Evolutionary conservation across 2,329 filamentous ascomycete species (phyloP), one percentile per base, ranked within the genome.

Genomic region (Trichothecium roseum): DNA sequence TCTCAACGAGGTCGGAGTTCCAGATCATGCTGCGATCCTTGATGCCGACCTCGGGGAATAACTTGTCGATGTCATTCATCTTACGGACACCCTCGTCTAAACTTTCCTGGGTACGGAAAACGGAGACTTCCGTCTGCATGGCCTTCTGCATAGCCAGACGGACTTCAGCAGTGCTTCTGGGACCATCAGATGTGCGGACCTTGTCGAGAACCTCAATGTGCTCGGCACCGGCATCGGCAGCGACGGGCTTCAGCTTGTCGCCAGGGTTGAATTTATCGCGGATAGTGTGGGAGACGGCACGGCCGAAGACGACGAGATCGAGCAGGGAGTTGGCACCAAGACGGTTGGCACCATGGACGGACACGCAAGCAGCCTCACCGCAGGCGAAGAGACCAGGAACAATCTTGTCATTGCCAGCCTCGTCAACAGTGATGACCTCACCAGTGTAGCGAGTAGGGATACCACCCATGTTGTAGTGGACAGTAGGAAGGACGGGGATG

Each of bases 401-500:
- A 49, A 94, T 75, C 72, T 94, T 75, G 68, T 96, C 91, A 39
- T 94, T 78, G 47, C 91, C 91, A 42, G 76, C 60, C 55, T 84
- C 81, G 50, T 95, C 86, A 35, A 94, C 69, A 14, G 86, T 93
- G 48, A 98, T 65, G 42, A 96, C 91, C 67, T 98, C 87, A 62
- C 91, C 89, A 43, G 86, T 95, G 74, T 94, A 96, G 55, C 85
- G 86, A 48, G 91, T 96, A 35, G 89, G 89, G 50, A 98, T 95
- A 74, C 91, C 89, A 64, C 89, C 89, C 91, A 96, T 98, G 75
- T 95, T 95, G 76, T 98, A 98, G 73, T 98, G 88, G 48, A 95
- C 89, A 30, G 89, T 96, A 39, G 89, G 89, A 43, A 96, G 73
- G 46, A 96, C 89, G 42, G 89, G 89, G 50, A 96, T 96, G 46